Percentiles rank a stretch among this genome's conserved stretches.
Evolutionary conservation across 2,329 filamentous ascomycete genomes (phyloP).

Genomic region (Fusarium siculi): DNA sequence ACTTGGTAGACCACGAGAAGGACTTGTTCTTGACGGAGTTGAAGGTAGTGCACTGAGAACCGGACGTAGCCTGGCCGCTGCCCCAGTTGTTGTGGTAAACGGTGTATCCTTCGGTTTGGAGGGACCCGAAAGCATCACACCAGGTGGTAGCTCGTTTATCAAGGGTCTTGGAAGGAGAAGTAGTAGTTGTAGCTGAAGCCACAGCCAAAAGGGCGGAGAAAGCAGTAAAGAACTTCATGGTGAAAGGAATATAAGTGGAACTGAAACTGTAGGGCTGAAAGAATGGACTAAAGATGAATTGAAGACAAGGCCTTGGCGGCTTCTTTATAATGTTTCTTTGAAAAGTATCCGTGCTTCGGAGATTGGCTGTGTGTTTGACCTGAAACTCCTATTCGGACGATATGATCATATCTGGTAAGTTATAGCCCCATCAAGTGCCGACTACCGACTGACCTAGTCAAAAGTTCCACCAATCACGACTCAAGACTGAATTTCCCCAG

Average conservation of each 20-base stretch:
- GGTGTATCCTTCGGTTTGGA: constrained; percentile 54
- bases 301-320: constrained; percentile 1
- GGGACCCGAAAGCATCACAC: constrained; percentile 54
- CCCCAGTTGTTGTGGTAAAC: constrained; percentile 67
- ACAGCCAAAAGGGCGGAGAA: constrained; percentile 45
- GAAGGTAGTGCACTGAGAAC: constrained; percentile 55
- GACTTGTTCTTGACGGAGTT: constrained; percentile 48
- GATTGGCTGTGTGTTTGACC: constrained; percentile 9
- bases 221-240: constrained; percentile 40
- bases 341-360: neutral
- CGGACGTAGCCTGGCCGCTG: constrained; percentile 47
- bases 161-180: constrained; percentile 37
- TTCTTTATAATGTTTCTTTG: neutral
- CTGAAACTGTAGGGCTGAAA: neutral
- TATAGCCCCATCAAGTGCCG: constrained; percentile 24
- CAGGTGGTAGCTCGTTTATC: constrained; percentile 49
- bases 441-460: constrained; percentile 7
- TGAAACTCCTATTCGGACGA: constrained; percentile 24
- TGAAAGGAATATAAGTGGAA: neutral
- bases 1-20: constrained; percentile 55
- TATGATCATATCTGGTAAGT: constrained; percentile 20
- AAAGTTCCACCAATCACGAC: constrained; percentile 23
- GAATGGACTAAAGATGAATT: neutral
- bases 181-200: constrained; percentile 44
- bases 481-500: constrained; percentile 21